phyloP scores from a whole-genome alignment of 2,329 filamentous ascomycete genomes.

The Penicillium sp. region DNA sequence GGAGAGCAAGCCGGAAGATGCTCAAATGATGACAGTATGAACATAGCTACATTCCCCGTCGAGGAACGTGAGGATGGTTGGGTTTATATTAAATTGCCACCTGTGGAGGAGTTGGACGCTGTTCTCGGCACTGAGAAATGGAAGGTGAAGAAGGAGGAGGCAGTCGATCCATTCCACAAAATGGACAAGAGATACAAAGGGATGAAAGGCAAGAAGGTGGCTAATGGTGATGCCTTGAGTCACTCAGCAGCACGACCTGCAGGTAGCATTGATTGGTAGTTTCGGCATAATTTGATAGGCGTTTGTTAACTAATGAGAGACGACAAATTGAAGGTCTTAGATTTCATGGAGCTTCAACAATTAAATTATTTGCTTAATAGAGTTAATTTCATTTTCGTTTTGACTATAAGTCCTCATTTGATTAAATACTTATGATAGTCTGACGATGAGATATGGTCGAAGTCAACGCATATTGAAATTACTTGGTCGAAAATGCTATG shows the following conservation, averaged over 20 bases:
- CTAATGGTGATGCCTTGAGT: constrained; percentile 23
- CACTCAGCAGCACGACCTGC: constrained; percentile 21
- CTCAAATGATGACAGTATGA: constrained; percentile 73
- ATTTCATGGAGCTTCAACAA: no score
- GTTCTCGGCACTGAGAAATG: constrained; percentile 78
- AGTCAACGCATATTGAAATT: no score
- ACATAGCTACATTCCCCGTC: constrained; percentile 79
- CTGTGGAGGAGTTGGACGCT: constrained; percentile 77
- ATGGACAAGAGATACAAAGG: constrained; percentile 61
- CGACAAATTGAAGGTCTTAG: no score
- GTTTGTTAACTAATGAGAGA: no score
- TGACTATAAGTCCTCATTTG: no score
- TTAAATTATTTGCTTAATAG: no score
- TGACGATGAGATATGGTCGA: no score
- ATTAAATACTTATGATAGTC: no score
- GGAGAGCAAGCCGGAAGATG: constrained; percentile 70
- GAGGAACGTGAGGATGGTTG: constrained; percentile 76
- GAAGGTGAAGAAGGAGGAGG: constrained; percentile 75
- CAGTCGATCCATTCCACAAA: constrained; percentile 57
- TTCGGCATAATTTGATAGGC: background rate
- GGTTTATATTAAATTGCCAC: constrained; percentile 80
- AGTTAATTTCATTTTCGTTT: no score
- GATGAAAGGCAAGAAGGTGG: constrained; percentile 58
- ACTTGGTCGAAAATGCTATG: no score
- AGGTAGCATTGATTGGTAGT: constrained; percentile 41